A percentile compares a stretch with the other conserved stretches of the same genome.
phyloP scores from a whole-genome alignment of 345 rosid genomes.

The Gossypium arboreum region DNA sequence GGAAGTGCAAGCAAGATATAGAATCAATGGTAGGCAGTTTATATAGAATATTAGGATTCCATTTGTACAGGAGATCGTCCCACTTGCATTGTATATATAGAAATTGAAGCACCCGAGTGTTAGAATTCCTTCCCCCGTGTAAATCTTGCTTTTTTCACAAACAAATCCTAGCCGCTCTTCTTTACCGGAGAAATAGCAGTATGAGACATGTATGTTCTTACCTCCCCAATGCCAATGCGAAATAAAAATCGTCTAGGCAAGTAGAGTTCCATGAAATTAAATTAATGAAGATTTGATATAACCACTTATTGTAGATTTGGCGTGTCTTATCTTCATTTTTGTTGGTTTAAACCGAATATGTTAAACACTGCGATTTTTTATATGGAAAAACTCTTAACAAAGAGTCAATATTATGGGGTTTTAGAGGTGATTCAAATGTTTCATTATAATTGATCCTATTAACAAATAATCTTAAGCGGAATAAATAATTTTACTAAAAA shows the following conservation, averaged over 20 bases:
- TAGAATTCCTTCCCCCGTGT: neutral
- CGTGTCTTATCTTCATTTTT: too few relatives aligned
- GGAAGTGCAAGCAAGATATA: neutral
- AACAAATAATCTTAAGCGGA: too few relatives aligned
- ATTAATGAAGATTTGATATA: neutral
- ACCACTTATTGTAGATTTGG: too few relatives aligned
- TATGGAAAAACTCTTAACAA: too few relatives aligned
- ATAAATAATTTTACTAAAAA: too few relatives aligned
- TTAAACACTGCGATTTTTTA: too few relatives aligned
- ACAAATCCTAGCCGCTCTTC: neutral
- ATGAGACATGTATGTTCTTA: neutral
- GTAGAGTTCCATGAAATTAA: neutral
- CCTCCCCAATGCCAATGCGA: neutral
- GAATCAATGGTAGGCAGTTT: neutral
- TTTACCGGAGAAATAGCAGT: neutral
- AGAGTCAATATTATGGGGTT: too few relatives aligned
- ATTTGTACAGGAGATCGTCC: neutral
- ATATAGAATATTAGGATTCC: neutral
- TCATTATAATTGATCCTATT: too few relatives aligned
- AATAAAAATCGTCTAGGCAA: neutral
- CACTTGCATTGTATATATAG: neutral
- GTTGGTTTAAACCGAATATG: too few relatives aligned
- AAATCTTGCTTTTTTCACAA: neutral
- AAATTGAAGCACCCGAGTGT: neutral
- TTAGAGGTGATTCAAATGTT: too few relatives aligned